Conservation (phyloP, 2,329 filamentous ascomycete species). For the Madurella fahalii region DNA sequence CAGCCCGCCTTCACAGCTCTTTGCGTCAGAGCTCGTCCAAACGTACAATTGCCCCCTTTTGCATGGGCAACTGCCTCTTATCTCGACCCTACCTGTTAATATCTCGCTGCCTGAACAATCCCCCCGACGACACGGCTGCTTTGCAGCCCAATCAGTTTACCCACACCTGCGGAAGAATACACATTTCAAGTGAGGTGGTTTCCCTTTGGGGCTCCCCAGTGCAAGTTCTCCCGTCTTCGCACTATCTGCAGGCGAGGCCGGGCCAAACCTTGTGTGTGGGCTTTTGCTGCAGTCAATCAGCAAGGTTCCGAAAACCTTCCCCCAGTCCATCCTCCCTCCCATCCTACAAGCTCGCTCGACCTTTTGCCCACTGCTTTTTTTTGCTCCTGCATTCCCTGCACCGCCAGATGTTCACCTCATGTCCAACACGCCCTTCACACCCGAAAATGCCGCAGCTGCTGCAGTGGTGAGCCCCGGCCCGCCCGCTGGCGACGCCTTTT, state of each 20-base stretch:
- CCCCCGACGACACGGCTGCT: not conserved
- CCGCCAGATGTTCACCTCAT: slow-evolving; percentile 56
- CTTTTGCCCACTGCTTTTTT: slow-evolving; percentile 4
- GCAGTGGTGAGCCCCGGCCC: slow-evolving; percentile 39
- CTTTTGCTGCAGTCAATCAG: not conserved
- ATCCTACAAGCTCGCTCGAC: not conserved
- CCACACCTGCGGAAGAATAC: not conserved
- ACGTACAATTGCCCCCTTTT: not conserved
- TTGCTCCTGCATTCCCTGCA: slow-evolving; percentile 3
- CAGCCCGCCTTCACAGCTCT: not conserved
- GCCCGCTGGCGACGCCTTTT: slow-evolving; percentile 12
- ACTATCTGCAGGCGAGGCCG: not conserved
- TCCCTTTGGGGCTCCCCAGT: not conserved
- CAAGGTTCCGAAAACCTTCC: not conserved
- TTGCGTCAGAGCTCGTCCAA: slow-evolving; percentile 14
- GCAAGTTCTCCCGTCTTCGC: not conserved
- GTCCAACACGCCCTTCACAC: slow-evolving; percentile 48
- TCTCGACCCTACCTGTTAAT: not conserved
- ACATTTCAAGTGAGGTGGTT: not conserved
- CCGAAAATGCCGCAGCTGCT: slow-evolving; percentile 53
- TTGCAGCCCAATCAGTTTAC: slow-evolving; percentile 2
- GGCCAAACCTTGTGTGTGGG: not conserved
- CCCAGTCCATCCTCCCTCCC: not conserved
- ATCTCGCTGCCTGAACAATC: not conserved
- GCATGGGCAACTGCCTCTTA: not conserved